Evolutionary conservation across 2,329 filamentous ascomycete genomes (phyloP).

Genomic region (Harringtonia lauricola): DNA sequence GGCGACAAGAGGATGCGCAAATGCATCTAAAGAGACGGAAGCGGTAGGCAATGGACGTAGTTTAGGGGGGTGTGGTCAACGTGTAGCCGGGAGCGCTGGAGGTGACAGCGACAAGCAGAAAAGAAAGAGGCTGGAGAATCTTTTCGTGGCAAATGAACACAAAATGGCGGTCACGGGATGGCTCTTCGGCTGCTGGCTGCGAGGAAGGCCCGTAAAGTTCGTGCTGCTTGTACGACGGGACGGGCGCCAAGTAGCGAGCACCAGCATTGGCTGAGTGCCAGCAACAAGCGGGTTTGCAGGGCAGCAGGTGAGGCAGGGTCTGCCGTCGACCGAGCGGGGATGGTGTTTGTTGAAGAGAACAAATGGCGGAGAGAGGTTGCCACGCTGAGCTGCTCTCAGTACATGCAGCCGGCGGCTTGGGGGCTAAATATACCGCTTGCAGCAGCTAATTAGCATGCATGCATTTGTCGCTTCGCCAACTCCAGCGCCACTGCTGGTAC

Average conservation of each 20-base stretch:
- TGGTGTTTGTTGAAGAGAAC: not conserved
- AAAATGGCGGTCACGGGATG: constrained; percentile 7
- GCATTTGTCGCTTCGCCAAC: too few species aligned
- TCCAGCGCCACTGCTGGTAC: too few species aligned
- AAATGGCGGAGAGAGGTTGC: too few species aligned
- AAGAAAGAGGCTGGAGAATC: constrained; percentile 3
- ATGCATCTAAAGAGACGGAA: too few species aligned
- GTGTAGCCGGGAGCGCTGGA: not conserved
- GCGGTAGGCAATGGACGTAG: not conserved
- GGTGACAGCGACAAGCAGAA: not conserved
- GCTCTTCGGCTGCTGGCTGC: not conserved
- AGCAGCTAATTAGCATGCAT: too few species aligned
- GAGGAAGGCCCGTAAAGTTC: not conserved
- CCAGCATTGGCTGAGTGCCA: constrained; percentile 1
- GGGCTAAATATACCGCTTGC: too few species aligned
- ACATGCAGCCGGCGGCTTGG: not conserved
- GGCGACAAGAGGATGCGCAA: too few species aligned
- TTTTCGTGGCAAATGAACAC: constrained; percentile 1
- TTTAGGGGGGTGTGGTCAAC: not conserved
- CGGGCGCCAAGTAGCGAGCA: not conserved
- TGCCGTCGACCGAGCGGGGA: not conserved
- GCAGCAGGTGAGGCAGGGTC: not conserved
- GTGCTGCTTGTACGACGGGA: not conserved
- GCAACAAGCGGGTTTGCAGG: not conserved
- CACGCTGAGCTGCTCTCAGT: too few species aligned